Conservation (phyloP, 805 yeast genomes). For the Starmerella riodocensis region DNA sequence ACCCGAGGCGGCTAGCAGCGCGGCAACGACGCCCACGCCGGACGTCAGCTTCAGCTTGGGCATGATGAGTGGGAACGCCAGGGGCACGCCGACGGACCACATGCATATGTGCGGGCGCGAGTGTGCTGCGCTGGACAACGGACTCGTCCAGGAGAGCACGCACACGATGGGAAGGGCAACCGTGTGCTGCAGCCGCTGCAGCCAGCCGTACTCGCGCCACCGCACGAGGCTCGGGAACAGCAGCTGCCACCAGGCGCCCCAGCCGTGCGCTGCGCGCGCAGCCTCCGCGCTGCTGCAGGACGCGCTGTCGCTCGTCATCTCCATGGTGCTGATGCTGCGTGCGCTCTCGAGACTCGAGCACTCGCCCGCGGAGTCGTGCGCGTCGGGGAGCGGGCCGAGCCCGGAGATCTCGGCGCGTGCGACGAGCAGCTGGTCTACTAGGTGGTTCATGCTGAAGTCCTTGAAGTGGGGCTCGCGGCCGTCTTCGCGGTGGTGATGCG, state of each 20-base stretch:
- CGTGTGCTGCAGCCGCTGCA: not conserved
- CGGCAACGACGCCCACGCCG: not conserved
- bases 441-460: constrained; percentile 1
- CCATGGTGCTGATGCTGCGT: not conserved
- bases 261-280: not conserved
- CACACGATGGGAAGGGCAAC: constrained; percentile 7
- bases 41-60: constrained; percentile 1
- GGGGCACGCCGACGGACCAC: constrained; percentile 9
- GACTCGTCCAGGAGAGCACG: constrained; percentile 11
- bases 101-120: constrained; percentile 5
- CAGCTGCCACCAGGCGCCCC: not conserved
- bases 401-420: not conserved
- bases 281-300: not conserved
- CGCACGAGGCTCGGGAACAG: constrained; percentile 5
- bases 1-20: not conserved
- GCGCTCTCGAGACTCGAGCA: not conserved
- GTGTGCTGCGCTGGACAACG: not conserved
- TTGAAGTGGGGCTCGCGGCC: not conserved
- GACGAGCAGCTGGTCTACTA: not conserved
- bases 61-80: constrained; percentile 6
- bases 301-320: not conserved
- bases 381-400: not conserved
- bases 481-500: not conserved
- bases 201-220: constrained; percentile 4
- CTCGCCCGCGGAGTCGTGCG: not conserved